Conservation (phyloP, 495 filamentous ascomycete species). For the Clohesyomyces aquaticus region DNA sequence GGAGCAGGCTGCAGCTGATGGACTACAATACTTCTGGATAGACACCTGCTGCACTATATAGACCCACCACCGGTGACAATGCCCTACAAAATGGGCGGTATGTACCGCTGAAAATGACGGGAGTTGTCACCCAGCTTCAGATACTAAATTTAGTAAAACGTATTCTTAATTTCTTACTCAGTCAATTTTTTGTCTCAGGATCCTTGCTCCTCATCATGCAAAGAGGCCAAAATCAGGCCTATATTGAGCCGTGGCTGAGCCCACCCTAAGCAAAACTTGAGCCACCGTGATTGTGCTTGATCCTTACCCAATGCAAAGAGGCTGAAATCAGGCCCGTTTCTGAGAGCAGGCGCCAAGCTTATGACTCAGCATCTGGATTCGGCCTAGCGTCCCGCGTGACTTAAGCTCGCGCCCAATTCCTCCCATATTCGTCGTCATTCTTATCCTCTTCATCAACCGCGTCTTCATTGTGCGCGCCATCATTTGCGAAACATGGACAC, state of each 20-base stretch:
- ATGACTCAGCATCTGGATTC: conserved; percentile 1
- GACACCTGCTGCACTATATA: conserved; percentile 9
- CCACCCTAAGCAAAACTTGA: neutral
- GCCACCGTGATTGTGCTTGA: neutral
- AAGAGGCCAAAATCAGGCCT: conserved; percentile 1
- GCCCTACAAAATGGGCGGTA: conserved; percentile 10
- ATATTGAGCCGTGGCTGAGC: neutral
- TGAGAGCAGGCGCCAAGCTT: neutral
- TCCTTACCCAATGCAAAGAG: conserved; percentile 1
- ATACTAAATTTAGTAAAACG: conserved; percentile 10
- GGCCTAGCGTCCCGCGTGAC: neutral
- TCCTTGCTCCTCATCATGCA: conserved; percentile 1
- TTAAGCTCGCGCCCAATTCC: neutral
- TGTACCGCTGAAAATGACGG: conserved; percentile 10
- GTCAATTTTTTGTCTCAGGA: conserved; percentile 1
- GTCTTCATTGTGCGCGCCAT: neutral
- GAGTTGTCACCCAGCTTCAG: conserved; percentile 9
- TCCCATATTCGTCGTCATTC: conserved; percentile 1
- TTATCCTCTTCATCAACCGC: neutral
- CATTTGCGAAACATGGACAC: conserved; percentile 8
- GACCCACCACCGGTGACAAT: conserved; percentile 13
- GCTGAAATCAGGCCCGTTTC: neutral
- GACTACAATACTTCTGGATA: neutral
- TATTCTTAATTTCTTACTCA: conserved; percentile 1
- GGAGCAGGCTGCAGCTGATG: neutral